Conservation (phyloP, 441 rosid genomes). For the Eruca vesicaria region DNA sequence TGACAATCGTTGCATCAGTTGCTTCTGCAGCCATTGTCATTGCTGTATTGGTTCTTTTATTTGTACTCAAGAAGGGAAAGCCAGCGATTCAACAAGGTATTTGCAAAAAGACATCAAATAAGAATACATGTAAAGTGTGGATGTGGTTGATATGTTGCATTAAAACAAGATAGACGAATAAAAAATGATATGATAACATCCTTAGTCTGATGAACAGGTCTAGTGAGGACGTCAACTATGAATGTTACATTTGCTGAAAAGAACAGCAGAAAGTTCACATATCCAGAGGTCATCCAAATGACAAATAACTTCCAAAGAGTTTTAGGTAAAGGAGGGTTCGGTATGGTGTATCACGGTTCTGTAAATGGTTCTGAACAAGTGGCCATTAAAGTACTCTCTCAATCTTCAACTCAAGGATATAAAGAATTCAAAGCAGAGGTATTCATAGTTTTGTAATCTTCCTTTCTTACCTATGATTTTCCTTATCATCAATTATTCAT, state of each 20-base stretch:
- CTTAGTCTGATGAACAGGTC: background rate
- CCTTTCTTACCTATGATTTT: too few species aligned
- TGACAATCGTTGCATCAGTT: too few species aligned
- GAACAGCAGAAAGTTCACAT: background rate
- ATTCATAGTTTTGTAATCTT: background rate
- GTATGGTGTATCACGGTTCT: background rate
- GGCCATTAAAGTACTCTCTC: background rate
- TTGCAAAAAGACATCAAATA: too few species aligned
- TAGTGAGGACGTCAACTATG: background rate
- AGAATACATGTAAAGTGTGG: too few species aligned
- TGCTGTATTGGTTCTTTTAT: too few species aligned
- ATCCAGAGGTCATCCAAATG: background rate
- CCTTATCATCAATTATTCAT: too few species aligned
- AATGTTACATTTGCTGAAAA: background rate
- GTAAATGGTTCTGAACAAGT: background rate
- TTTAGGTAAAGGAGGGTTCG: background rate
- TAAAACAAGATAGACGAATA: too few species aligned
- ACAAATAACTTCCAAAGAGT: background rate
- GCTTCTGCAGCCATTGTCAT: too few species aligned
- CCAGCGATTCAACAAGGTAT: too few species aligned
- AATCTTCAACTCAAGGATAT: background rate
- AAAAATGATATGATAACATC: too few species aligned
- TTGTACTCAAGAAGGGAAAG: too few species aligned
- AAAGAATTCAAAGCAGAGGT: background rate
- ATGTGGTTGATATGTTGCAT: too few species aligned